These are phyloP conservation scores for Acer yangbiense DNA, from an alignment of 345 rosid species.

Conservation along the genomic window DNA sequence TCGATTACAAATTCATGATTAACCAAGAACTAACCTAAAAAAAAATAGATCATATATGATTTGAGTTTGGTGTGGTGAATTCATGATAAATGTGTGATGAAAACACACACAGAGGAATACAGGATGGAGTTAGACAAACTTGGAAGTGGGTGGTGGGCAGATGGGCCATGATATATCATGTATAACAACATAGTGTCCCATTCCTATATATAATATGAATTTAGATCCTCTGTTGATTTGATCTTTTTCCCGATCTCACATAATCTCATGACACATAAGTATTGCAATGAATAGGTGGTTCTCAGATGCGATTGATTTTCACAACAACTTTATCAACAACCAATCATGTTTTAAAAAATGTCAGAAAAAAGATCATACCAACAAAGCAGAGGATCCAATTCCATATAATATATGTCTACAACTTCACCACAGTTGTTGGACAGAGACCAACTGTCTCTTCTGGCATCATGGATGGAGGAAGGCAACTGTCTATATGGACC, in stretches of 20 bases:
- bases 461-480: constrained; percentile 68
- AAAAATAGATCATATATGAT: too few relatives aligned
- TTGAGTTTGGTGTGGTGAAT: background rate
- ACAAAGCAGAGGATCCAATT: too few relatives aligned
- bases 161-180: constrained; percentile 64
- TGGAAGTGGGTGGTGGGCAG: constrained; percentile 69
- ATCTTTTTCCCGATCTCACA: too few relatives aligned
- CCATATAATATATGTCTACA: constrained; percentile 47
- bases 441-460: constrained; percentile 25
- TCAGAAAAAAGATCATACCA: too few relatives aligned
- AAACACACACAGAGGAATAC: constrained; percentile 26
- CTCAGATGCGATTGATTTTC: too few relatives aligned
- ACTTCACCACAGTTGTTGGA: constrained; percentile 49
- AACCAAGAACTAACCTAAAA: too few relatives aligned
- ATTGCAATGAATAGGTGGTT: too few relatives aligned
- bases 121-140: constrained; percentile 73
- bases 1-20: too few relatives aligned
- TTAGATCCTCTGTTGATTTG: too few relatives aligned
- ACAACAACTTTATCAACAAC: too few relatives aligned
- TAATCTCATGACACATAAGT: too few relatives aligned
- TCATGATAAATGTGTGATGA: background rate
- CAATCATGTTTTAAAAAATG: too few relatives aligned
- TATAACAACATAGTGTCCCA: constrained; percentile 62
- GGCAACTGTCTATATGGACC: constrained; percentile 66
- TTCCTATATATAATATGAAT: constrained; percentile 25